A percentile compares a stretch with the other conserved stretches of the same genome.
These are phyloP conservation scores for Aspergillus uvarum DNA, from an alignment of 2,329 filamentous ascomycete species.

Conservation along the genomic window DNA sequence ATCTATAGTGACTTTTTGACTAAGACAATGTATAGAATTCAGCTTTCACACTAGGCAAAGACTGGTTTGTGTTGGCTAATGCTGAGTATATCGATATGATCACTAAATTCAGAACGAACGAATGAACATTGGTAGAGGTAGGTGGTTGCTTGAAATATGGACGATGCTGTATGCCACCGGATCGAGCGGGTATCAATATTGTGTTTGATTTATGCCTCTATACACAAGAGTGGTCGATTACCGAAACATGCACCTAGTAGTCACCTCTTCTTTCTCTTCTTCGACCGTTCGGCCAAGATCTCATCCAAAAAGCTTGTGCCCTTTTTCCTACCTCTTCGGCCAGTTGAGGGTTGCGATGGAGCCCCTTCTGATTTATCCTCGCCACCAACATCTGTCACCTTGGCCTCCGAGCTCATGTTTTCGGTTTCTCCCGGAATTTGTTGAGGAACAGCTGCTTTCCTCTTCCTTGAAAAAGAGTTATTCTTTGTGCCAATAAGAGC, in stretches of 20 bases:
- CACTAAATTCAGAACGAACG: not conserved
- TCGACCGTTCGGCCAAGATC: slow-evolving; percentile 46
- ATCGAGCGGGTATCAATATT: slow-evolving; percentile 8
- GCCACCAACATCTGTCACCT: not conserved
- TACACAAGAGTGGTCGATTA: not conserved
- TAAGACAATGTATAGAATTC: not conserved
- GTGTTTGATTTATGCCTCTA: slow-evolving; percentile 7
- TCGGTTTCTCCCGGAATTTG: not conserved
- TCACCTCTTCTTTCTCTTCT: slow-evolving; percentile 51
- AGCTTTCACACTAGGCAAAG: not conserved
- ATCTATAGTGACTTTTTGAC: slow-evolving; percentile 1
- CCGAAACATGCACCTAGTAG: not conserved
- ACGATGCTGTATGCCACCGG: not conserved
- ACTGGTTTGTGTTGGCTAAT: not conserved
- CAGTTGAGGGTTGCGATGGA: slow-evolving; percentile 14
- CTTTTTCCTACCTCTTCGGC: slow-evolving; percentile 37
- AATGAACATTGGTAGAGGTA: not conserved
- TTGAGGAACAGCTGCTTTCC: slow-evolving; percentile 7
- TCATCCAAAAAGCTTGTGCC: slow-evolving; percentile 56
- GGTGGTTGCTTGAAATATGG: not conserved
- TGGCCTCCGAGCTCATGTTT: not conserved
- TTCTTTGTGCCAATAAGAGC: slow-evolving; percentile 37
- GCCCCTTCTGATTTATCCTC: slow-evolving; percentile 12
- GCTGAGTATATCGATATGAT: not conserved
- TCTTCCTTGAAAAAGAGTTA: slow-evolving; percentile 13